Base-by-base conservation (phyloP, 495 filamentous ascomycete species). In the Penicillium desertorum region DNA sequence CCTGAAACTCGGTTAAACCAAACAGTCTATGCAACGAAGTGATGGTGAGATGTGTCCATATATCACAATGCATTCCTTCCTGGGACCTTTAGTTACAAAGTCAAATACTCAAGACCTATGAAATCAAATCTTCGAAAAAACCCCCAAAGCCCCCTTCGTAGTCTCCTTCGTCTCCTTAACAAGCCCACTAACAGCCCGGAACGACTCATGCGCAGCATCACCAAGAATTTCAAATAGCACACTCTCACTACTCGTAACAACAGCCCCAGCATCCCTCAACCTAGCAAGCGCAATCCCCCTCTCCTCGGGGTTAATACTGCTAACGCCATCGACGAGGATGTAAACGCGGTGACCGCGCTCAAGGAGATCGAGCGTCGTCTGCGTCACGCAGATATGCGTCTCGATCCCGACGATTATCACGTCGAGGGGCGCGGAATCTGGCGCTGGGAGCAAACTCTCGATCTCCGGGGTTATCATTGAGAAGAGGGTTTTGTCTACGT, bases 161-260 rank as follows among this genome's bases (percentile, higher is more conserved):
- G 76, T 80, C 58, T 78, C 73, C 58, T 80, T 82, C 16, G 79
- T 85, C 68, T 89, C 89, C 84, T 91, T 96, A 4, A 98, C 88
- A 60, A 97, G 59, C 60, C 75, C 78, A 59, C 85, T 87, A 47
- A 97, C 79, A 34, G 70, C 75, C 72, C 79, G 84, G 67, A 98
- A 96, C 19, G 71, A 85, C 7, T 77, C 70, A 64, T 89, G 87
- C 5, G 67, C 78, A 17, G 94, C 89, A 81, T 97, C 92, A 19
- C 91, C 90, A 85, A 98, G 83, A 67, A 86, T 88, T 79, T 98
- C 93, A 77, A 94, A 98, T 60, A 98, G 61, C 74, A 86, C 89
- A 71, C 90, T 88, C 84, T 98, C 94, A 72, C 90, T 95, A 45
- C 86, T 90, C 46, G 91, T 96, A 16, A 98, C 82, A 12, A 85